These are phyloP conservation scores for Phyllosticta paracitricarpa DNA, from an alignment of 2,329 filamentous ascomycete species.

Conservation along the genomic window DNA sequence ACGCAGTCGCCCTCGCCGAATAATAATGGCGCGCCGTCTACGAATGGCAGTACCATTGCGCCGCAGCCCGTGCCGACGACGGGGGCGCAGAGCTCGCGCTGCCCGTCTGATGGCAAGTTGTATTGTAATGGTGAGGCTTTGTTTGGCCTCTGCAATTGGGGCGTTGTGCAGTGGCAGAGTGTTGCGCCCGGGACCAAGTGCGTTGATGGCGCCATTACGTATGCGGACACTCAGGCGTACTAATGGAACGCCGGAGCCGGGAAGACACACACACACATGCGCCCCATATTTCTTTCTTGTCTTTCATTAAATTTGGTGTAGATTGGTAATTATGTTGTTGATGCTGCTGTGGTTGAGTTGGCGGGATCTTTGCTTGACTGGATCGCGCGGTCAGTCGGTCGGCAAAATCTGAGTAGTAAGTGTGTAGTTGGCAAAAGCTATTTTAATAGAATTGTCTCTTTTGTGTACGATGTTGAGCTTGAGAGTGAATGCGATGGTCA, in stretches of 20 bases:
- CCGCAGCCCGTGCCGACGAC: neutral
- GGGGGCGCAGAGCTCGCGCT: neutral
- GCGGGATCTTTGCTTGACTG: no score
- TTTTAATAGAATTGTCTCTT: no score
- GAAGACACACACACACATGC: no score
- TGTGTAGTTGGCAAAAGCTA: no score
- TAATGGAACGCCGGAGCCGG: neutral
- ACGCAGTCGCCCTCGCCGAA: neutral
- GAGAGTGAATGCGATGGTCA: no score
- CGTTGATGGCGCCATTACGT: slow-evolving; percentile 28
- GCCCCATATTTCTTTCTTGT: no score
- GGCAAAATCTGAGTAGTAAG: no score
- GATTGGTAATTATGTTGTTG: no score
- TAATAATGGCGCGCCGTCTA: neutral
- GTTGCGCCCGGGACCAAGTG: slow-evolving; percentile 36
- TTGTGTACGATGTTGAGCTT: no score
- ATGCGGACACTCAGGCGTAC: neutral
- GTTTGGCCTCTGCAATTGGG: slow-evolving; percentile 36
- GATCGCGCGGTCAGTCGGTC: no score
- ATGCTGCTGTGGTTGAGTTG: no score
- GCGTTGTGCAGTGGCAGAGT: slow-evolving; percentile 23
- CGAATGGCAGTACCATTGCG: neutral
- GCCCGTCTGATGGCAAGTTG: slow-evolving; percentile 19
- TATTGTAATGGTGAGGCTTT: slow-evolving; percentile 25
- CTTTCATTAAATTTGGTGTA: no score